These are phyloP conservation scores for Tricholoma sp. DNA, from an alignment of 768 basidiomycete species.

Conservation along the genomic window DNA sequence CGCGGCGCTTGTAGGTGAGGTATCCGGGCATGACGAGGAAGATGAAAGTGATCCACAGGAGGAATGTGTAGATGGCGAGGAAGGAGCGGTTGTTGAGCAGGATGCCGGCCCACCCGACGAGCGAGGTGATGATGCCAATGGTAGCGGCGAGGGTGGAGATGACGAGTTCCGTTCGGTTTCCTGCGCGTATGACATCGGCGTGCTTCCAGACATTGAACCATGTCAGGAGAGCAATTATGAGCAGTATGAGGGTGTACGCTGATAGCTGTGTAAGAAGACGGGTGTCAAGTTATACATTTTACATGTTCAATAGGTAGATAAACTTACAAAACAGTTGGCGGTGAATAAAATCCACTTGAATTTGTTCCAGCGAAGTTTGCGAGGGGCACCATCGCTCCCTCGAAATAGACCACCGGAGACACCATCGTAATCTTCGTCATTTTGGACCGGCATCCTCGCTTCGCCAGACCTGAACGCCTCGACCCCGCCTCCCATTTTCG, in stretches of 20 bases:
- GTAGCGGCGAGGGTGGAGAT: slow-evolving; percentile 64
- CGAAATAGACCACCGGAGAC: slow-evolving; percentile 39
- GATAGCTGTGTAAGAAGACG: slow-evolving; percentile 32
- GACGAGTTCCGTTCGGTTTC: slow-evolving; percentile 62
- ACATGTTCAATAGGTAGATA: background rate
- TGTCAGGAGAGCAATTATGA: slow-evolving; percentile 64
- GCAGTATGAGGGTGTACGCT: slow-evolving; percentile 51
- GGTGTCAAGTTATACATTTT: background rate
- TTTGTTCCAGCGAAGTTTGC: slow-evolving; percentile 64
- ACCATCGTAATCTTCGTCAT: slow-evolving; percentile 53
- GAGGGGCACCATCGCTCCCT: slow-evolving; percentile 28
- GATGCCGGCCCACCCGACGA: slow-evolving; percentile 76
- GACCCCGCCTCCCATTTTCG: slow-evolving; percentile 63
- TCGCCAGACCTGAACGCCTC: slow-evolving; percentile 59
- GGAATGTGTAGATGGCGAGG: slow-evolving; percentile 72
- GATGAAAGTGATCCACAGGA: slow-evolving; percentile 70
- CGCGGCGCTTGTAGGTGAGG: slow-evolving; percentile 65
- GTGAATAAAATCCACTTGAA: slow-evolving; percentile 78
- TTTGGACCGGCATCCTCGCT: slow-evolving; percentile 43
- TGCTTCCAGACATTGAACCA: slow-evolving; percentile 73
- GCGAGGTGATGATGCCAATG: slow-evolving; percentile 55
- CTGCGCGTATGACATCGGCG: slow-evolving; percentile 69
- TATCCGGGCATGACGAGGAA: slow-evolving; percentile 74
- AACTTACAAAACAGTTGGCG: slow-evolving; percentile 44
- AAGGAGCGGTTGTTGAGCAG: slow-evolving; percentile 81